Evolutionary conservation across 768 basidiomycete genomes (phyloP), one percentile per base, ranked within the genome.

Genomic region (Steccherinum ochraceum): DNA sequence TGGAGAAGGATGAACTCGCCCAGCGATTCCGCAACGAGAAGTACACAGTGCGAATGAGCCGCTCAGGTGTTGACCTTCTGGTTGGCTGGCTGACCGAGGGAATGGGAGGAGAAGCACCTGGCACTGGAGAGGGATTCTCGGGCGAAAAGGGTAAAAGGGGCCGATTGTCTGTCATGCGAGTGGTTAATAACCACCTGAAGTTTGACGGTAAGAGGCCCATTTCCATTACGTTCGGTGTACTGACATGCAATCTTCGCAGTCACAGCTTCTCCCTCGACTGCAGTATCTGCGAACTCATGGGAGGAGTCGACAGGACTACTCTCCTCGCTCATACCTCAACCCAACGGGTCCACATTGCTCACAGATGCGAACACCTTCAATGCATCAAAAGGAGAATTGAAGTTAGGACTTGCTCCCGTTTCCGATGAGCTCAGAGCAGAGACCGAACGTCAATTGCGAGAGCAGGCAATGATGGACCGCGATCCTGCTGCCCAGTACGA

Each of bases 51-150:
- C 80, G 81, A 40, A 89, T 98, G 81, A 90, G 89, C 49, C 80
- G 90, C 23, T 93, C 93, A 30, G 90, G 93, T 5, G 95, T 96
- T 63, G 80, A 87, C 41, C 80, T 99, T 24, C 74, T 99, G 5
- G 77, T 98, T 2, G 94, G 95, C 24, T 99, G 96, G 96, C 70
- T 98, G 51, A 96, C 92, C 20, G 94, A 97, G 64, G 93, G 93
- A 13, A 74, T 86, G 49, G 83, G 93, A 52, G 85, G 93, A 50
- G 90, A 92, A 65, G 78, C 84, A n/a, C 64, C 86, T 56, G 94
- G 94, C 46, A 72, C 76, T 52, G 84, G 91, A 5, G 79, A 83
- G 46, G 85, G 92, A 0, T 90, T 91, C 59, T 74, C 83, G 25
- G 91, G 89, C 1, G 85, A 91, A 58, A 79, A 79, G 51, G 92